Base-by-base conservation (phyloP, 306 rosid species). In the Citrullus mucosospermus region DNA sequence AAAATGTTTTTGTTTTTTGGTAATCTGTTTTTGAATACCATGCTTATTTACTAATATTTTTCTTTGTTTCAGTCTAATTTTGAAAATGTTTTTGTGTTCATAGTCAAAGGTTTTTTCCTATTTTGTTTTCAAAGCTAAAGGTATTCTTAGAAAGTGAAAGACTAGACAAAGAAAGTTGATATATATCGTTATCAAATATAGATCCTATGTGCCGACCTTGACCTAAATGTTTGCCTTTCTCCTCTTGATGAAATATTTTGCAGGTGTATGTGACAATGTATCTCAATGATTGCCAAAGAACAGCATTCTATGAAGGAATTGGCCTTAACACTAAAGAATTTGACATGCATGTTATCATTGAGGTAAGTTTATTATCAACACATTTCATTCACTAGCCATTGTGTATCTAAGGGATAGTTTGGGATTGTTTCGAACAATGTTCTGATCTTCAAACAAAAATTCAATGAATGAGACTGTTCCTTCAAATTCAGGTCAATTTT, bases 201-300 rank as follows among this genome's bases (percentile, higher is more conserved):
- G 6, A 18, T 36, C 28, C 15, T 38, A 6, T 66, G 50, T 4
- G 36, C 7, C 46, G 60, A 70, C 20, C 20, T 14, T 54, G 22
- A 53, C 75, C 50, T 57, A 75, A 58, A 51, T 43, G 74, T 71
- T 32, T 17, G 32, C 13, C 6, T 78, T 66, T 46, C 15, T 4
- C 14, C 71, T 15, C 61, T 59, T 50, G 22, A 67, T 60, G 77
- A 71, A 20, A 74, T 57, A 75, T 68, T 81, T 51, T 85, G 85
- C 90, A 92, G 99, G 99, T 95, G 57, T 95, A 92, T 43, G 99
- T 95, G 81, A 95, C 99, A 6, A 92, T 95, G 97, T 95, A 95
- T 80, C 96, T 95, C 79, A 95, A 95, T 60, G 99, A 95, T 88
- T 95, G 99, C 87, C 99, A 95, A 44, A 89, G 97, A 36, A 91